Base-by-base conservation (phyloP, 345 rosid species). In the Dipteronia sinensis region DNA sequence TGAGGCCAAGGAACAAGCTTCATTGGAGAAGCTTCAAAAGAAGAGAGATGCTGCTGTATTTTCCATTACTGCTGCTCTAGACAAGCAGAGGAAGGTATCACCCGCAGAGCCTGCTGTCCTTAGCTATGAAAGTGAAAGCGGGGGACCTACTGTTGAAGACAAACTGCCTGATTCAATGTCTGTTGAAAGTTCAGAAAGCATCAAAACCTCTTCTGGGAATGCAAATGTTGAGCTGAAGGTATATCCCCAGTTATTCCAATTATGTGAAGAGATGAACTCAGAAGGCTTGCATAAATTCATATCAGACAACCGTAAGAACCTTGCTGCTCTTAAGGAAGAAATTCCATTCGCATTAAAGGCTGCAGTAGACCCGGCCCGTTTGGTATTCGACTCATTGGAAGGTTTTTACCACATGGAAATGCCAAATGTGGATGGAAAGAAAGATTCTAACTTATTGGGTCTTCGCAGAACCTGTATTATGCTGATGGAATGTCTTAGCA, bases 251-350 rank as follows among this genome's bases (percentile, higher is more conserved):
- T 81, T 96, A 51, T 83, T 89, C 78, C 91, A 88, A 85, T 86
- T 94, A 63, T 97, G 98, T 47, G 85, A 86, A 83, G 92, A 88
- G 74, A 94, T 96, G 99, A 95, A 96, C 82, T 78, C 98, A 49
- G 85, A 87, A 55, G 97, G 96, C 78, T 93, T 97, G 83, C 99
- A 93, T 79, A 93, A 90, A 80, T 97, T 94, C 83, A 90, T 97
- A 63, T 97, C 99, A 7, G 98, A 97, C 78, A 97, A 97, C 76
- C 98, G 99, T 72, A 97, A 97, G 97, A 93, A 94, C 83, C 98
- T 97, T 83, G 89, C 92, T 69, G 87, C 89, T 44, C 77, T 97
- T 7, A 91, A 86, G 86, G 97, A 93, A 83, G 99, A 97, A 87
- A 94, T 96, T 75, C 98, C 98, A 31, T 78, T 84, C 84, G 97